Conservation (phyloP, 1,284 basidiomycete genomes). For the Microbotryum silenes-acaulis region DNA sequence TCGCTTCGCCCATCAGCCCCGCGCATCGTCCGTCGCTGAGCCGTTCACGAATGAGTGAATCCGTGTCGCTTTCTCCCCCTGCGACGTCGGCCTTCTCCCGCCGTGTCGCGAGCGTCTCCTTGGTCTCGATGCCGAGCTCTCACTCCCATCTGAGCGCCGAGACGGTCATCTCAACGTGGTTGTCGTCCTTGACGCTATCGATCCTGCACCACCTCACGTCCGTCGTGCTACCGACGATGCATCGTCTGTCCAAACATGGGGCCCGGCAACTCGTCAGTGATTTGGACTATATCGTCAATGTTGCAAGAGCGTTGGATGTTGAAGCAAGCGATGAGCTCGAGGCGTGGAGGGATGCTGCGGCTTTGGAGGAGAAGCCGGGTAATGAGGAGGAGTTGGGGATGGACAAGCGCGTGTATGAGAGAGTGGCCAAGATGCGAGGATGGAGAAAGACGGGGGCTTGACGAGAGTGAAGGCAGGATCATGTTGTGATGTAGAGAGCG, state of each 20-base stretch:
- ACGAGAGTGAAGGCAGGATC: neutral
- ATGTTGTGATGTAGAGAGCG: neutral
- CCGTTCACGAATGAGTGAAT: neutral
- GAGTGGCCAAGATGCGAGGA: constrained; percentile 18
- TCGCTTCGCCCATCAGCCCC: constrained; percentile 9
- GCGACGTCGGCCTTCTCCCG: constrained; percentile 6
- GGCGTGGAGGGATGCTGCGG: constrained; percentile 29
- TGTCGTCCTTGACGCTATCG: constrained; percentile 74
- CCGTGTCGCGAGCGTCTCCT: constrained; percentile 37
- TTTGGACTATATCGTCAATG: constrained; percentile 78
- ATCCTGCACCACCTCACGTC: constrained; percentile 64
- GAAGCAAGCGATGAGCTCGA: constrained; percentile 48
- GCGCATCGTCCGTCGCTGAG: constrained; percentile 9
- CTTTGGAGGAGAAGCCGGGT: constrained; percentile 21
- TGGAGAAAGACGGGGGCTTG: neutral
- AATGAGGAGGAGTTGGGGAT: constrained; percentile 1
- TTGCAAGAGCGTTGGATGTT: constrained; percentile 82
- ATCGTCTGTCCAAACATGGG: constrained; percentile 54
- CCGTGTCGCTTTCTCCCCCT: no score
- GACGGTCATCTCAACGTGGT: constrained; percentile 76
- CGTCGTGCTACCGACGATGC: constrained; percentile 55
- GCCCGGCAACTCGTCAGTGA: constrained; percentile 79
- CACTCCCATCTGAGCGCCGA: constrained; percentile 52
- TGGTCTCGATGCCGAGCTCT: constrained; percentile 17
- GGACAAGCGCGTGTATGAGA: constrained; percentile 14